phyloP scores from a whole-genome alignment of 331 rosid genomes.

The Malus hybrid region DNA sequence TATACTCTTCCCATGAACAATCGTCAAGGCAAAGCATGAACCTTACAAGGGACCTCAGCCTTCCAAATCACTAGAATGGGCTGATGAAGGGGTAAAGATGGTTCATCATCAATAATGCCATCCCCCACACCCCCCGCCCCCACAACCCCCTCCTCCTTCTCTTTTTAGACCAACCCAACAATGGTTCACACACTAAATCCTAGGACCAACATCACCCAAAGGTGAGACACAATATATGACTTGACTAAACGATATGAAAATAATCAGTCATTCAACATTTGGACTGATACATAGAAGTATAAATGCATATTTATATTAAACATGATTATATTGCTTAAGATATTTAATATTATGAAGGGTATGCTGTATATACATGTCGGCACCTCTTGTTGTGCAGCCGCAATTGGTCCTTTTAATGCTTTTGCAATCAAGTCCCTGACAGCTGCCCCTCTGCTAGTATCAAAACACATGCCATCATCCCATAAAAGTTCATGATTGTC shows the following conservation, averaged over 20 bases:
- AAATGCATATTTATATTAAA: not conserved
- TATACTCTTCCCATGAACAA: too few species aligned
- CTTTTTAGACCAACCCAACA: not conserved
- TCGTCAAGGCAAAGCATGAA: too few species aligned
- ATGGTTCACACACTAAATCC: not conserved
- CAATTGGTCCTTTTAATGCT: conserved; percentile 92
- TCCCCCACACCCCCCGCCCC: too few species aligned
- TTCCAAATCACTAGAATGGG: not conserved
- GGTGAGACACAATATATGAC: not conserved
- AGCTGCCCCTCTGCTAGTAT: conserved; percentile 91
- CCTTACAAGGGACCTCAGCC: not conserved
- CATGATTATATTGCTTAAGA: too few species aligned
- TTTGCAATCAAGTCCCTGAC: conserved; percentile 81
- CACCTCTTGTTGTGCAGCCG: conserved; percentile 89
- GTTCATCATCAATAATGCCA: not conserved
- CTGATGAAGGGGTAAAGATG: not conserved
- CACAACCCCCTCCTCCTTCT: not conserved
- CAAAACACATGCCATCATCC: conserved; percentile 93
- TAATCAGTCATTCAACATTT: not conserved
- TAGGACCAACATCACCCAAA: not conserved
- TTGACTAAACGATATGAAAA: not conserved
- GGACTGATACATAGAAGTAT: not conserved
- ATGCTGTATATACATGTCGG: not conserved
- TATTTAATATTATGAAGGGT: not conserved
- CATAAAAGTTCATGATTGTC: conserved; percentile 85